Base-by-base conservation (phyloP, 495 filamentous ascomycete species). In the Penicillium nucicola region DNA sequence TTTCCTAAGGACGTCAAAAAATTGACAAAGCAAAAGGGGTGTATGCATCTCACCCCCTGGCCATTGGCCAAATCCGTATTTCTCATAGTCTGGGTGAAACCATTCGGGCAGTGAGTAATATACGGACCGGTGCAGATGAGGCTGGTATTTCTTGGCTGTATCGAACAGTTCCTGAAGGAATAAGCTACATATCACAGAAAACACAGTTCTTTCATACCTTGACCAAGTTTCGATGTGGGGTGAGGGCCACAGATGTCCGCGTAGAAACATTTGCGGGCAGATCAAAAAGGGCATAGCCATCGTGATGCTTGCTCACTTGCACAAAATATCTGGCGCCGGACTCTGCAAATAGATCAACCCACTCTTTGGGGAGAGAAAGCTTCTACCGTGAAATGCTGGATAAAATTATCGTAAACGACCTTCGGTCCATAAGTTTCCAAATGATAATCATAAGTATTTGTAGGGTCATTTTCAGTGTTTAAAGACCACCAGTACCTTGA, bases 51-150 rank as follows among this genome's bases (percentile, higher is more conserved):
- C 61, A 51, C 66, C 67, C 37, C 69, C 71, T 2, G 69, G 66
- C 67, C 62, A 71, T 6, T 36, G 30, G 11, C 45, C 58, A 44
- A 74, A 76, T 8, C 72, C 71, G 55, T 80, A 80, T 5, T 66
- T 60, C 5, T 63, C 66, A 52, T 72, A 82, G 37, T 73, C 74
- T 0, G 78, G 79, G 50, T 77, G 74, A 50, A 79, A 81, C 79
- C 79, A 82, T 57, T 81, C 78, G 0, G 78, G 77, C 3, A 81
- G 66, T n/a, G 69, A 74, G 57, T 72, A 81, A 54, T 82, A 82
- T 0, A 77, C 75, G 2, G 68, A 77, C 6, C 74, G 72, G 28
- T 71, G 66, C 3, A 82, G 65, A 1, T 67, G 45, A 3, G 79
- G 79, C 42, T 81, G 79, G 48, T 81, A 67, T 15, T 60, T 55